A percentile compares a stretch with the other conserved stretches of the same genome.
phyloP scores from a whole-genome alignment of 202 grass and related monocot genomes.

The Sporobolus alterniflorus region DNA sequence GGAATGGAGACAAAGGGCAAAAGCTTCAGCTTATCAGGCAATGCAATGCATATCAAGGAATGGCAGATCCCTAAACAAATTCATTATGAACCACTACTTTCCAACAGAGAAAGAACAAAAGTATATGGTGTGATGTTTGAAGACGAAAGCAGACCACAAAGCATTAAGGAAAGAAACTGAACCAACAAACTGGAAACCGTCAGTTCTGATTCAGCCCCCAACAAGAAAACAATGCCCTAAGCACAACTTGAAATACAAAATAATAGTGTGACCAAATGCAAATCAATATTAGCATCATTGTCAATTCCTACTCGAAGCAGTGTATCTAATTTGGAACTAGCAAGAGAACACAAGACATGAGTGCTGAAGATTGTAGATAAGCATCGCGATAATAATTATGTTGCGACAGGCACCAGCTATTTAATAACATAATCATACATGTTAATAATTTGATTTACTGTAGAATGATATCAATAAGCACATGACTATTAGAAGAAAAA shows the following conservation, averaged over 20 bases:
- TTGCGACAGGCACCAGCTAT: not conserved
- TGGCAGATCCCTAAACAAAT: not conserved
- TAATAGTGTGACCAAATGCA: not conserved
- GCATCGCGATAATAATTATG: not conserved
- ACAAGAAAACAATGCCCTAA: not conserved
- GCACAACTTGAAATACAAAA: not conserved
- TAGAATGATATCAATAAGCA: not conserved
- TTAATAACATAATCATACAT: not conserved
- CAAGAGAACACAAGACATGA: not conserved
- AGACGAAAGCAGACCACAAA: too few species aligned
- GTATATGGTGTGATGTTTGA: too few species aligned
- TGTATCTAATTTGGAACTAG: not conserved
- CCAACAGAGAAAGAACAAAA: not conserved
- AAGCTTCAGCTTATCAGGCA: not conserved
- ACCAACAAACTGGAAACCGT: not conserved
- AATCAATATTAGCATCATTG: not conserved
- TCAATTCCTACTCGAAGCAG: not conserved
- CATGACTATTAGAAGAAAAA: not conserved
- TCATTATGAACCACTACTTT: not conserved
- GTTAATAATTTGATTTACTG: not conserved
- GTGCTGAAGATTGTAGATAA: not conserved
- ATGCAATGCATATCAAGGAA: not conserved
- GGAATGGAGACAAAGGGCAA: not conserved
- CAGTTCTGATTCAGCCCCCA: not conserved
- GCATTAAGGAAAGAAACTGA: not conserved